Evolutionary conservation across 1,139 yeast genomes (phyloP), one percentile per base, ranked within the genome.

Genomic region (Kurtzmaniella natalensis): DNA sequence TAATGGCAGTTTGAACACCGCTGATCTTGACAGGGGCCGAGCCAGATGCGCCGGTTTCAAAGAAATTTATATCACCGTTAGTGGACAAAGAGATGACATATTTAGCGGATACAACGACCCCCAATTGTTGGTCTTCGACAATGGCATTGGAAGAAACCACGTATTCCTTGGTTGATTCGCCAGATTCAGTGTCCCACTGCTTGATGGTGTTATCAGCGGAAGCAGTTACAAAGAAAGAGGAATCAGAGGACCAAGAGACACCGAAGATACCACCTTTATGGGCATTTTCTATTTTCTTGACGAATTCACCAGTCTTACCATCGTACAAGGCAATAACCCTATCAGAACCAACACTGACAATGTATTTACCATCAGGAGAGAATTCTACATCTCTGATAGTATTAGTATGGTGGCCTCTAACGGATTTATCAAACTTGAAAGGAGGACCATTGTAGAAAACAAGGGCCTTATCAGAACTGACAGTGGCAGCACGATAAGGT

Each of bases 391-490:
- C 96, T 47, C 87, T 72, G 18, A 86, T 78, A 45, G 87, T 81
- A 51, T 85, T 87, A 16, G 79, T 66, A 53, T 88, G 96, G 49
- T 80, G 70, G 7, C 80, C 84, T 46, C 94, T 71, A 35, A 79
- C 74, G 49, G 92, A 78, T 34, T 76, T 71, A 36, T 76, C 71
- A 50, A 92, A 92, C 51, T 85, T 85, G 68, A 88, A 92, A 0
- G 98, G 98, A 2, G 96, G 96, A 0, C 98, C 97, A 36, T 80
- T 79, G 55, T 75, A 81, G 53, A 89, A 88, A 2, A 89, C 95
- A 48, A 89, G 59, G 0, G 86, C 81, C 37, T 80, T 78, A 53
- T 92, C 97, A 49, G 88, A 95, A 35, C 94, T 77, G 4, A 83
- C 96, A 3, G 98, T 88, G 11, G 87, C 95, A 1, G 96, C 96